Base-by-base conservation (phyloP, 2,329 filamentous ascomycete species). In the Salinomyces thailandicus region DNA sequence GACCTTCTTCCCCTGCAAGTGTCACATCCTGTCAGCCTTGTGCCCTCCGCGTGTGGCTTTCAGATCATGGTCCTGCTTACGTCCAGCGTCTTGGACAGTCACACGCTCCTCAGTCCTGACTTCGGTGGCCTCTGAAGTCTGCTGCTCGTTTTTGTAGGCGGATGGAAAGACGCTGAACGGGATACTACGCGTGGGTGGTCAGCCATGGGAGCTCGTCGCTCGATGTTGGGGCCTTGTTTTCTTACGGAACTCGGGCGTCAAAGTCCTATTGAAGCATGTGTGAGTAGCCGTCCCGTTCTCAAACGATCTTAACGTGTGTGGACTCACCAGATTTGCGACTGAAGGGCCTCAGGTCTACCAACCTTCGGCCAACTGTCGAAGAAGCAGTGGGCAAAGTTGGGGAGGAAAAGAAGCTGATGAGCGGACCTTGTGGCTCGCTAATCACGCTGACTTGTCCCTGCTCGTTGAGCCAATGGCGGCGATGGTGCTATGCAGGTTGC, bases 131-230 rank as follows among this genome's bases (percentile, higher is more conserved):
- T 74, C 68, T 60, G 63, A 69, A 65, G 72, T 52, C 51, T 57
- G 71, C 69, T 72, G 71, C 70, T 77, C 75, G 74, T 73, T 79
- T 69, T 82, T 78, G 77, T 95, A 96, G 70, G 86, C 85, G 69
- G 86, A 94, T 74, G 89, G 89, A 79, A 96, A 95, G 82, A 95
- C 83, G 84, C 86, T 95, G 80, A 95, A 93, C 72, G 89, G 89
- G 71, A 96, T 91, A 50, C 52, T 55, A 50, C 5, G 36, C 5
- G 31, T 18, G 8, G 14, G 11, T 30, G 8, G 14, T n/a, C 15
- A 30, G 11, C 14, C 11, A n/a, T 30, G 14, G 11, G 27, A 30
- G 8, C 27, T 30, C 14, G 27, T 14, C 27, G 27, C 27, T 8
- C 27, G 15, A 30, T 12, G 27, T 8, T 15, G 14, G 14, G 14